Conservation (phyloP, 148 eudicot species). For the Limonium bicolor region DNA sequence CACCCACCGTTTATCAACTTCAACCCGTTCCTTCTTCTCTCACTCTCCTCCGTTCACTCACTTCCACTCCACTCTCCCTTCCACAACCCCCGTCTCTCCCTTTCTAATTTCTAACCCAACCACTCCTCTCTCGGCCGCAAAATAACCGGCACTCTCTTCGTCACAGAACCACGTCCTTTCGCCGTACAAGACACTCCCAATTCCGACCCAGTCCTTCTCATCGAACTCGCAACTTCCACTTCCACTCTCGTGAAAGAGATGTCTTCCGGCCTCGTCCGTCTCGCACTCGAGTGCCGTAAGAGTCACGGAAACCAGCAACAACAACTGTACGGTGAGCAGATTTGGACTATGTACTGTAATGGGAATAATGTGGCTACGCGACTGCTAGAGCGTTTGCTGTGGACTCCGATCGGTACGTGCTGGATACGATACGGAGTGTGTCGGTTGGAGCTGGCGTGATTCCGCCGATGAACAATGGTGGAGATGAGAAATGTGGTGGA, state of each 20-base stretch:
- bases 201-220: conserved; percentile 34
- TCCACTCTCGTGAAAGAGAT: conserved; percentile 50
- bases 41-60: too few relatives aligned
- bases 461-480: conserved; percentile 34
- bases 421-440: conserved; percentile 45
- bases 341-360: conserved; percentile 80
- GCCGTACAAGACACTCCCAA: conserved; percentile 52
- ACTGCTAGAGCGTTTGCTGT: conserved; percentile 26
- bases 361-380: conserved; percentile 67
- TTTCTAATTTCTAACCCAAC: conserved; percentile 14
- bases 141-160: conserved; percentile 76
- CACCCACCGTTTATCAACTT: conserved; percentile 31
- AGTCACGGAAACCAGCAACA: conserved; percentile 8
- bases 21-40: conserved; percentile 22
- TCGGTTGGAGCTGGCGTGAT: conserved; percentile 88
- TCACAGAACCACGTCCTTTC: too few relatives aligned
- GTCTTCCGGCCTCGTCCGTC: conserved; percentile 72
- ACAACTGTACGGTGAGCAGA: conserved; percentile 28
- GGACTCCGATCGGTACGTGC: conserved; percentile 60
- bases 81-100: conserved; percentile 29
- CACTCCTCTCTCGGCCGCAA: conserved; percentile 36
- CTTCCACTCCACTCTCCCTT: conserved; percentile 24
- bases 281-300: conserved; percentile 65
- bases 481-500: conserved; percentile 24
- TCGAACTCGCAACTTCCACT: conserved; percentile 56